A percentile compares a stretch with the other conserved stretches of the same genome.
Conservation (phyloP, 345 rosid species). For the Zanthoxylum bungeanum region DNA sequence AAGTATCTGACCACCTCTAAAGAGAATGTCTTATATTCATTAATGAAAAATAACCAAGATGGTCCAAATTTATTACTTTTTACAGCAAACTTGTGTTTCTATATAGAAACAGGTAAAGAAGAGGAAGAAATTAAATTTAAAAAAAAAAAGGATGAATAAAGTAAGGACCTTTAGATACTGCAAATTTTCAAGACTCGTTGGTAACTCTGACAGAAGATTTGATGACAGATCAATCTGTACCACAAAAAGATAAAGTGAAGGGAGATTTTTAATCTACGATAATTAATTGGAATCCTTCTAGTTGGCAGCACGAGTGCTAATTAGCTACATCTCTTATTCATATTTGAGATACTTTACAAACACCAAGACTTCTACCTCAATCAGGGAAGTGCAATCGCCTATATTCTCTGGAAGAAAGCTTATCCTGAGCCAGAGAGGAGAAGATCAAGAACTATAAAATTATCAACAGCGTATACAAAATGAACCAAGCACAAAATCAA, state of each 20-base stretch:
- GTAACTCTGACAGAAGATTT: conserved; percentile 66
- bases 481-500: background rate
- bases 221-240: conserved; percentile 87
- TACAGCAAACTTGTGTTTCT: background rate
- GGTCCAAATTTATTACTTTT: background rate
- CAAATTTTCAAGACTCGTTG: conserved; percentile 58
- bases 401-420: conserved; percentile 42
- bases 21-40: background rate
- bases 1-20: background rate
- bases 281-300: background rate
- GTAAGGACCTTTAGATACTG: conserved; percentile 58
- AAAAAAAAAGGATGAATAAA: background rate
- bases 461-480: background rate
- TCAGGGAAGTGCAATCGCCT: conserved; percentile 58
- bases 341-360: conserved; percentile 2
- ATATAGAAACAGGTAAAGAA: background rate
- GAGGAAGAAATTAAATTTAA: background rate
- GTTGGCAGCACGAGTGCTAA: background rate
- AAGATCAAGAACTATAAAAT: background rate
- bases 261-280: background rate
- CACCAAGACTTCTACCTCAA: conserved; percentile 45
- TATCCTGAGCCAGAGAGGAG: conserved; percentile 46
- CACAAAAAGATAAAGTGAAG: background rate
- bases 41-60: background rate
- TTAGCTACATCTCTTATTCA: too few species aligned